Base-by-base conservation (phyloP, 495 filamentous ascomycete genomes). In the Entonaema liquescens region DNA sequence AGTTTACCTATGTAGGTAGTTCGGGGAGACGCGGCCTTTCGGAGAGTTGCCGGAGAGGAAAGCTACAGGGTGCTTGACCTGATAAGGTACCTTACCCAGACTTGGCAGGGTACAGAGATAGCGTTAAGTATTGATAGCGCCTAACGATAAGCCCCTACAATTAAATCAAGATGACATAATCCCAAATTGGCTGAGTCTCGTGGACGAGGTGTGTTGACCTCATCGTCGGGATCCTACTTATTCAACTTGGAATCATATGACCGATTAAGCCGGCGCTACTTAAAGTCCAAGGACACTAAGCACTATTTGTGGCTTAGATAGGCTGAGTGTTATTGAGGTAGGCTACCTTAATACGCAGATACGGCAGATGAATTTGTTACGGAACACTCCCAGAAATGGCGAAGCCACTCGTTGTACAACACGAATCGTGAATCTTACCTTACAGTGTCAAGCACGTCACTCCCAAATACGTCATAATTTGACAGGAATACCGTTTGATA, bases 161-260 rank as follows among this genome's bases (percentile, higher is more conserved):
- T 63, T 54, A 25, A 47, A 59, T 59, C 13, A 63, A 9, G 23
- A 69, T 69, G 66, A 69, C 66, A 63, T 63, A 69, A 64, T 59
- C 42, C 42, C 13, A 0, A 54, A 54, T 11, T 11, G 15, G n/a
- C 54, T 13, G 5, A 23, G 33, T 26, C 62, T 40, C 29, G 62
- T 70, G 61, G 60, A 52, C 35, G 49, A 65, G 36, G 52, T 38
- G 38, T 65, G 62, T 70, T 65, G 68, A 61, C 68, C 40, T 65
- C 62, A 61, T 70, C 49, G n/a, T n/a, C n/a, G n/a, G n/a, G n/a
- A n/a, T 65, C 53, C 53, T 28, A 23, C 36, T 26, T 25, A 31
- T 50, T 31, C 38, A 50, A 57, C 42, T 50, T 17, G 28, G 15
- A 6, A 40, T 52, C 63, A 67, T 60, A 59, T 62, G 67, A 59